These are phyloP conservation scores for Aspergillus arachidicola DNA, from an alignment of 2,329 filamentous ascomycete species.

Conservation along the genomic window DNA sequence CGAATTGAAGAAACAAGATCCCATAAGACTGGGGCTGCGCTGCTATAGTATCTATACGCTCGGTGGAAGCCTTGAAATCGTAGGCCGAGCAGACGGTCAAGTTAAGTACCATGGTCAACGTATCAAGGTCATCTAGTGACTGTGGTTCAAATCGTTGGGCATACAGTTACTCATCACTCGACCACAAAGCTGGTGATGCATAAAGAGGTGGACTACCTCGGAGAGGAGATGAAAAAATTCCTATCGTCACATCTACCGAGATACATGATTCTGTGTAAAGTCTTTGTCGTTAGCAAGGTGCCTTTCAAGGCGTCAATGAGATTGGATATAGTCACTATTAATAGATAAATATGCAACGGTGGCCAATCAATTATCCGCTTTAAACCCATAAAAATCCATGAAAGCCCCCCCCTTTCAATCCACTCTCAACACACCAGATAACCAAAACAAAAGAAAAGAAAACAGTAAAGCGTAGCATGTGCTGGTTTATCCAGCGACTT, in stretches of 20 bases:
- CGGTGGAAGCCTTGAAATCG: neutral
- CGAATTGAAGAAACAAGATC: neutral
- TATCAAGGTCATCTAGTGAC: neutral
- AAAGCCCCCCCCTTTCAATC: too few species aligned
- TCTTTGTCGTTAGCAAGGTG: neutral
- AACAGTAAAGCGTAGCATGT: too few species aligned
- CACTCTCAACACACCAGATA: too few species aligned
- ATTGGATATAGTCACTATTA: neutral
- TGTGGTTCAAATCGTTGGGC: neutral
- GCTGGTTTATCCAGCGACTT: too few species aligned
- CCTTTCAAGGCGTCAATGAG: neutral
- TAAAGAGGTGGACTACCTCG: neutral
- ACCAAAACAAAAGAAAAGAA: too few species aligned
- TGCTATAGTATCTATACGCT: neutral
- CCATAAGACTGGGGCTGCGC: neutral
- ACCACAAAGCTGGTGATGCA: neutral
- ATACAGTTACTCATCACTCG: neutral
- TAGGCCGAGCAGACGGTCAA: neutral
- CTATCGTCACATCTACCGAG: neutral
- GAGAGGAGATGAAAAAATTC: neutral
- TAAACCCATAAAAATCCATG: too few species aligned
- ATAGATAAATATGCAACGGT: neutral
- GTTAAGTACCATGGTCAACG: neutral
- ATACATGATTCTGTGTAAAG: neutral
- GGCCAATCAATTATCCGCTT: neutral